phyloP scores from a whole-genome alignment of 2,329 filamentous ascomycete species.

The Arthrobotrys entomopaga region DNA sequence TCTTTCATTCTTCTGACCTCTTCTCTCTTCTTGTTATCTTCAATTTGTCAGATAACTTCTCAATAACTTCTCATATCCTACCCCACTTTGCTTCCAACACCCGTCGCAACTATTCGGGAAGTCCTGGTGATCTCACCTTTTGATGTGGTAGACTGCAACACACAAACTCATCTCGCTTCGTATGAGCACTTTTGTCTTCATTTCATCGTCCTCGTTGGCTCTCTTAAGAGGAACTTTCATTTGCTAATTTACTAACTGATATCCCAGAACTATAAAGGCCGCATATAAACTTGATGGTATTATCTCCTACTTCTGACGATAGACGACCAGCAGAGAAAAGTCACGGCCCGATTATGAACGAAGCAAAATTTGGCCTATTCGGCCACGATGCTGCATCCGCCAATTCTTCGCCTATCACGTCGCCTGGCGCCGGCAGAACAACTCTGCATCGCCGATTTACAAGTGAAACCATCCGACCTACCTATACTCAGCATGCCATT shows the following conservation, averaged over 20 bases:
- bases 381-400: conserved; percentile 47
- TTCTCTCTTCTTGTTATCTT: not conserved
- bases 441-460: conserved; percentile 54
- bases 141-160: conserved; percentile 20
- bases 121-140: not conserved
- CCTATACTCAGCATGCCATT: conserved; percentile 27
- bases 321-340: conserved; percentile 22
- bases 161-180: conserved; percentile 4
- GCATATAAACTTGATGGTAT: conserved; percentile 25
- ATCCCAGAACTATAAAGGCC: not conserved
- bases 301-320: conserved; percentile 22
- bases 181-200: not conserved
- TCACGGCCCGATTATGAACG: conserved; percentile 42
- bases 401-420: conserved; percentile 49
- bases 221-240: not conserved
- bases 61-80: conserved; percentile 2
- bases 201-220: not conserved
- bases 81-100: not conserved
- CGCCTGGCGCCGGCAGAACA: conserved; percentile 42
- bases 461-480: conserved; percentile 46
- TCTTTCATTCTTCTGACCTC: not conserved
- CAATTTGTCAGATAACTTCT: not conserved
- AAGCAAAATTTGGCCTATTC: conserved; percentile 45
- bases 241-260: not conserved
- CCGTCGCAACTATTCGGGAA: not conserved